These are phyloP conservation scores for Exophiala bonariae DNA, from an alignment of 2,329 filamentous ascomycete species.

Conservation along the genomic window DNA sequence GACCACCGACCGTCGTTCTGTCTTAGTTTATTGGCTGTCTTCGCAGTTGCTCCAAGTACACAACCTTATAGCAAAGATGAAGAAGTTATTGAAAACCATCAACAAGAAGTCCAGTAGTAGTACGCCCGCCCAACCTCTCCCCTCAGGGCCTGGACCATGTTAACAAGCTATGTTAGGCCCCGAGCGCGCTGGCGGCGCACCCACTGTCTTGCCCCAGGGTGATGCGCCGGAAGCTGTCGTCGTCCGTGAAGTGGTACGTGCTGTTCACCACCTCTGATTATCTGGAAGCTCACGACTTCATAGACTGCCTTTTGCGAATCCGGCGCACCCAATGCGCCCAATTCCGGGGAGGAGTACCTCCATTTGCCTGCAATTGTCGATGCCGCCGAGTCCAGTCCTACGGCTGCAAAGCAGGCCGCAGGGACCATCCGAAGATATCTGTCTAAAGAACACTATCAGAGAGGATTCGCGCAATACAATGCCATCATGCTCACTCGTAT, in stretches of 20 bases:
- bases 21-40: too few relatives aligned
- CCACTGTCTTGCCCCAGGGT: conserved; percentile 26
- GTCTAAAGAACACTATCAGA: conserved; percentile 64
- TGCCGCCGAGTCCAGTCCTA: conserved; percentile 85
- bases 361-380: conserved; percentile 94
- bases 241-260: conserved; percentile 42
- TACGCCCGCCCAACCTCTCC: conserved; percentile 3
- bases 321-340: conserved; percentile 53
- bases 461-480: conserved; percentile 84
- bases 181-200: conserved; percentile 14
- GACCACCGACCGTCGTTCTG: too few relatives aligned
- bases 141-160: not conserved
- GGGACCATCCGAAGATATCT: conserved; percentile 80
- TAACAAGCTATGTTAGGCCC: conserved; percentile 17
- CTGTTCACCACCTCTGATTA: not conserved
- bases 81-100: conserved; percentile 25
- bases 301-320: conserved; percentile 83
- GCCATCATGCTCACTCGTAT: conserved; percentile 94
- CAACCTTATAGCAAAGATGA: too few relatives aligned
- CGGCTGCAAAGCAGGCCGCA: conserved; percentile 79
- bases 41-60: too few relatives aligned
- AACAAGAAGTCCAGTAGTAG: conserved; percentile 25
- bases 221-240: conserved; percentile 42
- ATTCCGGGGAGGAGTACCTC: conserved; percentile 79
- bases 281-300: conserved; percentile 6